A percentile compares a stretch with the other conserved stretches of the same genome.
Evolutionary conservation across 2,329 filamentous ascomycete species (phyloP).

Genomic region (Pyrenochaeta sp.): DNA sequence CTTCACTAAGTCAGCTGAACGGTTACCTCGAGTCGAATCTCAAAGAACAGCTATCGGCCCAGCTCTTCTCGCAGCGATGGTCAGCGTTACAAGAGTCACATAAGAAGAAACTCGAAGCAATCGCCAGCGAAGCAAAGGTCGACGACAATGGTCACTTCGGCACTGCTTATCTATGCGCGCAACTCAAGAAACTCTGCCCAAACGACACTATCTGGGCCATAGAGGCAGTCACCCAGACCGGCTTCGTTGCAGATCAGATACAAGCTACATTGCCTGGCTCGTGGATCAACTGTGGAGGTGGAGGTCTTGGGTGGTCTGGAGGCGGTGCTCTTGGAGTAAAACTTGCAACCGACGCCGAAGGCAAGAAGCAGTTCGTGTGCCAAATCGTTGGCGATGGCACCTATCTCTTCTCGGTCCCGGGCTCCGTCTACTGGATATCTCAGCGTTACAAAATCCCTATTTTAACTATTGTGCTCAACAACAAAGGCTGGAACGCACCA

Average conservation of each 20-base stretch:
- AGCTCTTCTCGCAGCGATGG: conserved; percentile 58
- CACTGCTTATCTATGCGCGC: conserved; percentile 64
- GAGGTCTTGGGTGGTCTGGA: conserved; percentile 82
- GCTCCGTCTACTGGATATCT: conserved; percentile 74
- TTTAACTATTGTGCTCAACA: conserved; percentile 71
- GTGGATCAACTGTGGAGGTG: conserved; percentile 84
- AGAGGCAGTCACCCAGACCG: conserved; percentile 78
- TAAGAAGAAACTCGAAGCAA: conserved; percentile 65
- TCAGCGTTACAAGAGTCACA: conserved; percentile 66
- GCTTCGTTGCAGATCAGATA: conserved; percentile 74
- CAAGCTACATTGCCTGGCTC: conserved; percentile 72
- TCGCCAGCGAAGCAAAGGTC: conserved; percentile 67
- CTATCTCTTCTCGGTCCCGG: conserved; percentile 71
- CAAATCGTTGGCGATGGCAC: conserved; percentile 72
- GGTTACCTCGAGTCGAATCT: conserved; percentile 62
- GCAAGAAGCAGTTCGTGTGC: conserved; percentile 50
- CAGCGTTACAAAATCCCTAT: conserved; percentile 70
- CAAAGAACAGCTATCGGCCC: conserved; percentile 50
- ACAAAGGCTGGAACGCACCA: conserved; percentile 76
- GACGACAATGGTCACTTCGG: conserved; percentile 70
- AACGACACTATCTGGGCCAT: conserved; percentile 76
- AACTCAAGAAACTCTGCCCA: conserved; percentile 66
- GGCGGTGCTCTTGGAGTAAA: conserved; percentile 80
- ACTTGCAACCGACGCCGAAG: conserved; percentile 67
- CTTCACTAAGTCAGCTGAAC: conserved; percentile 73